These are phyloP conservation scores for Blastomyces emzantsi DNA, from an alignment of 2,329 filamentous ascomycete species.

Conservation along the genomic window DNA sequence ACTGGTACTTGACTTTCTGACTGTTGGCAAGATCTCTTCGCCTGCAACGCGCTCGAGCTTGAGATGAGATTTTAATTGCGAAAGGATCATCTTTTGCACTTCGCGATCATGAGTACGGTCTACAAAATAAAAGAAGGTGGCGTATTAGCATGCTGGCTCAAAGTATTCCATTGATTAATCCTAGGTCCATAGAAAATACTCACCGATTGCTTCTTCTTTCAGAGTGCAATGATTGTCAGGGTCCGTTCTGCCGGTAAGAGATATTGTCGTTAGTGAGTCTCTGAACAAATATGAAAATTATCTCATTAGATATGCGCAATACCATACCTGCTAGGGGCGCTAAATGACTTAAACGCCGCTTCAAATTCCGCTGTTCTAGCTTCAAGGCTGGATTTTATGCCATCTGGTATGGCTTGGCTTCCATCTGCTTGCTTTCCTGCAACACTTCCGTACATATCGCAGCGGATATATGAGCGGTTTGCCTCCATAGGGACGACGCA, in stretches of 20 bases:
- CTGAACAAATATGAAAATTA: neutral
- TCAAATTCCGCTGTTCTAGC: neutral
- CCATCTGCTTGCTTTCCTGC: neutral
- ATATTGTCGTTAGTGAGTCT: neutral
- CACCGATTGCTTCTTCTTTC: neutral
- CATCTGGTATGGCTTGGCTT: neutral
- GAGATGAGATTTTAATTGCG: conserved; percentile 14
- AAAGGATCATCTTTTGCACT: conserved; percentile 12
- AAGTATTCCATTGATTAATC: neutral
- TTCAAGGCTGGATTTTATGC: neutral
- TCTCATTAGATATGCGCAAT: neutral
- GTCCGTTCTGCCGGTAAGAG: neutral
- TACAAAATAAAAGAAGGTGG: neutral
- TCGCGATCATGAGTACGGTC: neutral
- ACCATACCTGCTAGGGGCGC: neutral
- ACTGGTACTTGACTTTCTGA: conserved; percentile 5
- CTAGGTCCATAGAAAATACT: neutral
- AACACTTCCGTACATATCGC: conserved; percentile 22
- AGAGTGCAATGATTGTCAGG: neutral
- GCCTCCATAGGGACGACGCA: conserved; percentile 23
- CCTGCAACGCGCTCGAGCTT: conserved; percentile 14
- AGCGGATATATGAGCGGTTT: conserved; percentile 23
- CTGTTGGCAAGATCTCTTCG: conserved; percentile 11
- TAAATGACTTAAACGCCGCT: neutral
- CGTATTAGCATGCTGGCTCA: neutral